Conservation (phyloP, 208 protist genomes). For the Acanthamoeba lenticulata region DNA sequence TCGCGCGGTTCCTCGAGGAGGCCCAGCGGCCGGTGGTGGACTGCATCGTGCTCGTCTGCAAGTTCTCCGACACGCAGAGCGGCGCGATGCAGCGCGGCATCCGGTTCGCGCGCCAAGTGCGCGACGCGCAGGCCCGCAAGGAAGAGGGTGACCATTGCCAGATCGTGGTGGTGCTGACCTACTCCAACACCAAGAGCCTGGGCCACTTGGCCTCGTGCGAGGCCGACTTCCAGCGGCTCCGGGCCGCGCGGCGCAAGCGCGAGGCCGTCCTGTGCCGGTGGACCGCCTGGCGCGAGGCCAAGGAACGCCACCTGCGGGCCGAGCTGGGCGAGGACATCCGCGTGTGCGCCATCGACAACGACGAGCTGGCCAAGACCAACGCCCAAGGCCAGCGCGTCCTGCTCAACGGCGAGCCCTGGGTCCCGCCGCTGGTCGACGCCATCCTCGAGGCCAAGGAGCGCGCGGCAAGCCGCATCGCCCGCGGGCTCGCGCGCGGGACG, state of each 20-base stretch:
- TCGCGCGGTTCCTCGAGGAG: conserved; percentile 51
- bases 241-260: not conserved
- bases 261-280: conserved; percentile 55
- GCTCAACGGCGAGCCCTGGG: conserved; percentile 56
- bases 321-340: conserved; percentile 28
- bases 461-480: conserved; percentile 27
- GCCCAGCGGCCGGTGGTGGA: not conserved
- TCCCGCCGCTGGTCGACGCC: conserved; percentile 44
- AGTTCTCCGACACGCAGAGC: conserved; percentile 66
- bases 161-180: conserved; percentile 51
- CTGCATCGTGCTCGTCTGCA: conserved; percentile 9
- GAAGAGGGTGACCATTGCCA: not conserved
- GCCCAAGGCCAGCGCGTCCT: not conserved
- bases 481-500: not conserved
- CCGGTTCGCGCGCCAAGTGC: conserved; percentile 30
- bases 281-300: conserved; percentile 57
- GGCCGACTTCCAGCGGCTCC: conserved; percentile 9
- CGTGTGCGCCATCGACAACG: conserved; percentile 47
- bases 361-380: conserved; percentile 64
- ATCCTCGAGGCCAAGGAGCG: conserved; percentile 48
- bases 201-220: conserved; percentile 55
- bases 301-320: not conserved
- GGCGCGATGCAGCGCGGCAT: conserved; percentile 44
- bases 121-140: not conserved
- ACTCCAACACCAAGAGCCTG: conserved; percentile 63